Evolutionary conservation across 2,329 filamentous ascomycete species (phyloP).

Genomic region (Botrytis elliptica): DNA sequence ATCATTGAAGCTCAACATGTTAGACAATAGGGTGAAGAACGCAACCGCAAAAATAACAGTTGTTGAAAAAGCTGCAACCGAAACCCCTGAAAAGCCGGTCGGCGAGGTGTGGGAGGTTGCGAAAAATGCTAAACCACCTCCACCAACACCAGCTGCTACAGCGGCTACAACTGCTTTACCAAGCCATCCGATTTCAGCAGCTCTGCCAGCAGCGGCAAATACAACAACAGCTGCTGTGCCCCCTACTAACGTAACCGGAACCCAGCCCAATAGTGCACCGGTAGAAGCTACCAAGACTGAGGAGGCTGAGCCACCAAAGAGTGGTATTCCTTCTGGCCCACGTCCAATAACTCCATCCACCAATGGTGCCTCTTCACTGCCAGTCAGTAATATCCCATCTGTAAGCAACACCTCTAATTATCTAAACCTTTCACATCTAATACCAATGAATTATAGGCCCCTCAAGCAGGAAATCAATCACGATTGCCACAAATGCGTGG

Average conservation of each 20-base stretch:
- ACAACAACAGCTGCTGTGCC: not conserved
- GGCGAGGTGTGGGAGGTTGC: constrained; percentile 83
- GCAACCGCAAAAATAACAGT: constrained; percentile 72
- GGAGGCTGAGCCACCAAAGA: constrained; percentile 26
- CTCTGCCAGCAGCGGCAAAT: constrained; percentile 9
- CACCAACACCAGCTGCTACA: constrained; percentile 25
- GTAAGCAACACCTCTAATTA: constrained; percentile 28
- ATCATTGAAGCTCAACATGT: constrained; percentile 73
- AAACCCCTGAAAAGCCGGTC: constrained; percentile 82
- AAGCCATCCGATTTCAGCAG: not conserved
- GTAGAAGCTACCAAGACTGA: constrained; percentile 23
- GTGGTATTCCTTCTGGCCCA: constrained; percentile 19
- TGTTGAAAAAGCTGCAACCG: constrained; percentile 76
- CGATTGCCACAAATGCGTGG: constrained; percentile 37
- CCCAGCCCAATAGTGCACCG: constrained; percentile 30
- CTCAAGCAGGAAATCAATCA: constrained; percentile 28
- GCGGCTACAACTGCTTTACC: constrained; percentile 21
- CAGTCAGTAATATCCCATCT: constrained; percentile 33
- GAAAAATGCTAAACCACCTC: constrained; percentile 60
- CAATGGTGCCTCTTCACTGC: constrained; percentile 29
- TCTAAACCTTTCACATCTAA: not conserved
- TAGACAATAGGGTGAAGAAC: constrained; percentile 64
- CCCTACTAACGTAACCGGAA: not conserved
- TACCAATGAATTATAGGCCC: constrained; percentile 26
- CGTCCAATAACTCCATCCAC: constrained; percentile 22